A percentile compares a stretch with the other conserved stretches of the same genome.
phyloP scores from a whole-genome alignment of 2,329 filamentous ascomycete species.

The Fusarium sp. region DNA sequence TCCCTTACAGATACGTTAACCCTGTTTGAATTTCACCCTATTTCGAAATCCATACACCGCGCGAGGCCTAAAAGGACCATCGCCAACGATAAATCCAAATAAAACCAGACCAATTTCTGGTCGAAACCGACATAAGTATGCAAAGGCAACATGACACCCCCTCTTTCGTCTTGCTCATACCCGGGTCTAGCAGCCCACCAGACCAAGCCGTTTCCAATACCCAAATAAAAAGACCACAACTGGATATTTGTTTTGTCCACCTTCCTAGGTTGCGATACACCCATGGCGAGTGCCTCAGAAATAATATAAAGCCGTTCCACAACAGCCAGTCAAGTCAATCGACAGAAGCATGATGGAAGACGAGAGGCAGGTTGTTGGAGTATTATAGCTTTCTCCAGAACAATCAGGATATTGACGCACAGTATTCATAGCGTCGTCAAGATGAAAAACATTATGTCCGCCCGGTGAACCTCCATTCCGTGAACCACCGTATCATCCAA shows the following conservation, averaged over 20 bases:
- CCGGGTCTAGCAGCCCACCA: slow-evolving; percentile 9
- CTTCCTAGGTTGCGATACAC: slow-evolving; percentile 14
- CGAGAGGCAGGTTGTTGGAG: slow-evolving; percentile 7
- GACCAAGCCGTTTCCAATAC: slow-evolving; percentile 11
- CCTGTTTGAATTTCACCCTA: slow-evolving; percentile 28
- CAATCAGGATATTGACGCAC: slow-evolving; percentile 41
- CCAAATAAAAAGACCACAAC: slow-evolving; percentile 2
- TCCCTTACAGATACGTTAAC: slow-evolving; percentile 22
- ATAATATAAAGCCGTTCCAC: slow-evolving; percentile 12
- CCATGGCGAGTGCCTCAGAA: slow-evolving; percentile 3
- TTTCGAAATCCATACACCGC: slow-evolving; percentile 27
- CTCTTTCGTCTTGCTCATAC: slow-evolving; percentile 18
- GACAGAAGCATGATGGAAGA: slow-evolving; percentile 1
- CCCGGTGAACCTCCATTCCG: slow-evolving; percentile 32
- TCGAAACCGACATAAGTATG: slow-evolving; percentile 30
- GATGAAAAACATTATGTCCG: slow-evolving; percentile 48
- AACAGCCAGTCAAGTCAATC: slow-evolving; percentile 15
- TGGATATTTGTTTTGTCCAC: slow-evolving; percentile 24
- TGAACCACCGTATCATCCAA: slow-evolving; percentile 37
- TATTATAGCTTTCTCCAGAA: slow-evolving; percentile 9
- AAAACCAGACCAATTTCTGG: slow-evolving; percentile 21
- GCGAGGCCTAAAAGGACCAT: slow-evolving; percentile 19
- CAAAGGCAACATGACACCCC: slow-evolving; percentile 25
- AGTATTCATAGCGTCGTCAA: slow-evolving; percentile 47
- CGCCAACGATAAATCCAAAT: slow-evolving; percentile 20